Conservation (phyloP, 257 asterid genomes). For the Nicotiana sylvestris region DNA sequence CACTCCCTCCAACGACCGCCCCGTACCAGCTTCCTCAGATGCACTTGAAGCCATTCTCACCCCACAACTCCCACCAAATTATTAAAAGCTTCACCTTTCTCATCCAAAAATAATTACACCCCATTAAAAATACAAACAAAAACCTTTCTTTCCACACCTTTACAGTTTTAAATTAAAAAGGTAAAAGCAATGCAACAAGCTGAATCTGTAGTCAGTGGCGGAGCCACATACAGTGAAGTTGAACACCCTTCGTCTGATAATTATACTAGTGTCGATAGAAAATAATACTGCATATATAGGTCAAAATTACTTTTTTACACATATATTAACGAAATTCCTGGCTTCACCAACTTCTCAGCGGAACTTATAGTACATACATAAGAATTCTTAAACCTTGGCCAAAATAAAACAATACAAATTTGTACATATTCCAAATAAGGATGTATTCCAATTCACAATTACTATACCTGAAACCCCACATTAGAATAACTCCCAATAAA, state of each 20-base stretch:
- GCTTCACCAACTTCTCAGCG: background rate
- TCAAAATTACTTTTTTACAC: no score
- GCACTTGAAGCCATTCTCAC: constrained; percentile 58
- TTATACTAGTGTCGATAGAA: no score
- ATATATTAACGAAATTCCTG: no score
- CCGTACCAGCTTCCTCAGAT: constrained; percentile 43
- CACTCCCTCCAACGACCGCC: constrained; percentile 55
- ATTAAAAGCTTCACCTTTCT: constrained; percentile 43
- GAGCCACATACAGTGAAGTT: no score
- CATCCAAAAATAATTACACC: constrained; percentile 9
- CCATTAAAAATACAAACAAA: background rate
- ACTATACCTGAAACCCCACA: background rate
- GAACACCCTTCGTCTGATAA: no score
- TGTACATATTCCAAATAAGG: background rate
- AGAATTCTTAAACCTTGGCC: background rate
- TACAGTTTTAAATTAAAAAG: background rate
- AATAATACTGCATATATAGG: no score
- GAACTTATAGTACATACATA: background rate
- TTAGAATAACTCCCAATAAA: constrained; percentile 1
- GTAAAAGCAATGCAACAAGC: background rate
- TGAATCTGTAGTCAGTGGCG: background rate
- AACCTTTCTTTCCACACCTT: background rate
- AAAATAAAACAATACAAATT: background rate
- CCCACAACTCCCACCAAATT: constrained; percentile 49
- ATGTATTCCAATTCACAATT: background rate